phyloP scores from a whole-genome alignment of 2,329 filamentous ascomycete species.

The Coniochaeta ligniaria region DNA sequence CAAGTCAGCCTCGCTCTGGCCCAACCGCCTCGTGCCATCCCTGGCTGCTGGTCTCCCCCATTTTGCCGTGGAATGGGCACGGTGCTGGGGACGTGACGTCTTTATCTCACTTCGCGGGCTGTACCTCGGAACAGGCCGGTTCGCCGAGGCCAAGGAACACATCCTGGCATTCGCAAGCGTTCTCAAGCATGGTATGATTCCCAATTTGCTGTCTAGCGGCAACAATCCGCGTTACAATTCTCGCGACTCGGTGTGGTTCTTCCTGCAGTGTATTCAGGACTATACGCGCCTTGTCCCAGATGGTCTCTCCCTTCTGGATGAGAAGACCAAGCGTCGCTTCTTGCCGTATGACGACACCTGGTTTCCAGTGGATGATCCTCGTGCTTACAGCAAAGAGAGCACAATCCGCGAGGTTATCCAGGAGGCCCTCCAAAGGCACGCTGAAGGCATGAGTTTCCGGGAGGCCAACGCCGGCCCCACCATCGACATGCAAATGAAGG shows the following conservation, averaged over 20 bases:
- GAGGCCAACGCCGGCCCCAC: constrained; percentile 88
- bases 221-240: constrained; percentile 89
- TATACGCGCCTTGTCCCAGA: constrained; percentile 77
- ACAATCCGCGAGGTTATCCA: constrained; percentile 86
- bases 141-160: constrained; percentile 83
- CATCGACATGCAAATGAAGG: constrained; percentile 88
- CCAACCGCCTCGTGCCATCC: constrained; percentile 74
- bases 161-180: constrained; percentile 93
- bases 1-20: constrained; percentile 86
- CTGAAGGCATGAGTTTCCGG: constrained; percentile 80
- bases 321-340: constrained; percentile 77
- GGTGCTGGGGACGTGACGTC: constrained; percentile 95
- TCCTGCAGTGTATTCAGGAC: constrained; percentile 91
- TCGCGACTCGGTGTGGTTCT: constrained; percentile 96
- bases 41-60: constrained; percentile 90
- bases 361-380: constrained; percentile 73
- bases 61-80: constrained; percentile 88
- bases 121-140: constrained; percentile 85
- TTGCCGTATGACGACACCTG: constrained; percentile 93
- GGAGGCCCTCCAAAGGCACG: constrained; percentile 88
- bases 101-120: constrained; percentile 93
- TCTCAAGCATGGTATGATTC: constrained; percentile 96
- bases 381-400: constrained; percentile 79
- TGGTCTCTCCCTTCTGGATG: constrained; percentile 65
- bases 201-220: constrained; percentile 83